A percentile compares a stretch with the other conserved stretches of the same genome.
phyloP scores from a whole-genome alignment of 1,284 basidiomycete genomes.

The Phylloporus sp. region DNA sequence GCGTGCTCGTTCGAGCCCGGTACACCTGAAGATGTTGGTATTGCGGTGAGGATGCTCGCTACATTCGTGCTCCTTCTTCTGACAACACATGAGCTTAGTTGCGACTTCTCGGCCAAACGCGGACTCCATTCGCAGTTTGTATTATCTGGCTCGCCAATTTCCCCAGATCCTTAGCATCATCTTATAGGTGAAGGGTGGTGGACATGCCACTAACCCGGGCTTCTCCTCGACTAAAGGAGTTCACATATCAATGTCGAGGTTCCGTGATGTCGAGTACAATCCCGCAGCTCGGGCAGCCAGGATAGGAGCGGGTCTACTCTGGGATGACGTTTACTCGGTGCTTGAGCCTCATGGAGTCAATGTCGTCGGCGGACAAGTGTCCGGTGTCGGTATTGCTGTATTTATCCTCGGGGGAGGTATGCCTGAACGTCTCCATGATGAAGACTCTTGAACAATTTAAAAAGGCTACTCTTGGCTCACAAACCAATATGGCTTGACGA shows the following conservation, averaged over 20 bases:
- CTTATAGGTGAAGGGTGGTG: constrained; percentile 21
- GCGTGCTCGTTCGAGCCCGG: constrained; percentile 57
- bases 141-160: neutral
- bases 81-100: constrained; percentile 4
- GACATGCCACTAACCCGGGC: constrained; percentile 21
- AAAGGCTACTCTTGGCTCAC: constrained; percentile 27
- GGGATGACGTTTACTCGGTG: constrained; percentile 60
- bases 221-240: constrained; percentile 49
- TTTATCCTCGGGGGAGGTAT: constrained; percentile 59
- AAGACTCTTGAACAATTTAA: constrained; percentile 16
- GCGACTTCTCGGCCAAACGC: constrained; percentile 8
- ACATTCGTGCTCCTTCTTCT: neutral
- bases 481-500: constrained; percentile 46
- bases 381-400: constrained; percentile 61
- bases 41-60: constrained; percentile 40
- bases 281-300: constrained; percentile 30
- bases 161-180: too few species aligned
- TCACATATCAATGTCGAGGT: constrained; percentile 57
- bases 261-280: constrained; percentile 50
- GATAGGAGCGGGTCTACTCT: constrained; percentile 56
- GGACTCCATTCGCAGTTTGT: constrained; percentile 19
- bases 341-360: constrained; percentile 50
- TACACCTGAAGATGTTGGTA: constrained; percentile 47
- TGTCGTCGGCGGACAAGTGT: constrained; percentile 55
- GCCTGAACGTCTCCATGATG: constrained; percentile 42